Conservation (phyloP, 2,329 filamentous ascomycete species). For the Xylaria sp. region DNA sequence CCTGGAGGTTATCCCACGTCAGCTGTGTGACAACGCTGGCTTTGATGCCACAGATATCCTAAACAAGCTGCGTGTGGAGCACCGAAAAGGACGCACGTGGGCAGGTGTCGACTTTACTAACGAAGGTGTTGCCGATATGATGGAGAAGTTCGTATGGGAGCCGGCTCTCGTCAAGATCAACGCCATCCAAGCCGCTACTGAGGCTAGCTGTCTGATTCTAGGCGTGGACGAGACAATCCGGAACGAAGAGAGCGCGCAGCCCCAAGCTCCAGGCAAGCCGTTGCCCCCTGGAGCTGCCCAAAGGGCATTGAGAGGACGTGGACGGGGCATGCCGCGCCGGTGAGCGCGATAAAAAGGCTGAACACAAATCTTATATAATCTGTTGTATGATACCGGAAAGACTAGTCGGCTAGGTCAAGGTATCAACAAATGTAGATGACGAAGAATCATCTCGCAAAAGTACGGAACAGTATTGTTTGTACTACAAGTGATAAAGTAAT, state of each 20-base stretch:
- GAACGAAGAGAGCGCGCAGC: conserved; percentile 91
- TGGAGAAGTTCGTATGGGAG: conserved; percentile 97
- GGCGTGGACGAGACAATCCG: conserved; percentile 98
- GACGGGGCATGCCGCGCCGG: conserved; percentile 89
- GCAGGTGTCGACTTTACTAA: conserved; percentile 94
- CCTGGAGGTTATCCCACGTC: conserved; percentile 93
- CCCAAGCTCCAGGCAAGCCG: conserved; percentile 81
- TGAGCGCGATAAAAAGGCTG: conserved; percentile 50
- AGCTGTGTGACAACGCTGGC: conserved; percentile 97
- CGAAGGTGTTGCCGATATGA: conserved; percentile 93
- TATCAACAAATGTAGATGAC: conserved; percentile 39
- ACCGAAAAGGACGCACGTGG: conserved; percentile 92
- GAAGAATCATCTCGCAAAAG: conserved; percentile 19
- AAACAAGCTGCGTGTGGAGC: conserved; percentile 94
- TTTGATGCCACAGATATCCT: conserved; percentile 99
- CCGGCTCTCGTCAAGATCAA: conserved; percentile 96
- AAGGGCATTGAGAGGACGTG: conserved; percentile 83
- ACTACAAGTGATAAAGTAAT: conserved; percentile 21
- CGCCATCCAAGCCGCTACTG: conserved; percentile 93
- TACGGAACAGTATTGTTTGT: conserved; percentile 8
- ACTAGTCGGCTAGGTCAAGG: conserved; percentile 36
- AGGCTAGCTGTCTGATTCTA: conserved; percentile 94
- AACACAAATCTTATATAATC: conserved; percentile 11
- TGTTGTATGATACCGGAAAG: conserved; percentile 40
- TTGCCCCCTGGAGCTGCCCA: conserved; percentile 87